Percentiles rank a stretch among this genome's conserved stretches.
Conservation (phyloP, 2,329 filamentous ascomycete genomes). For the Paraphoma sp. region DNA sequence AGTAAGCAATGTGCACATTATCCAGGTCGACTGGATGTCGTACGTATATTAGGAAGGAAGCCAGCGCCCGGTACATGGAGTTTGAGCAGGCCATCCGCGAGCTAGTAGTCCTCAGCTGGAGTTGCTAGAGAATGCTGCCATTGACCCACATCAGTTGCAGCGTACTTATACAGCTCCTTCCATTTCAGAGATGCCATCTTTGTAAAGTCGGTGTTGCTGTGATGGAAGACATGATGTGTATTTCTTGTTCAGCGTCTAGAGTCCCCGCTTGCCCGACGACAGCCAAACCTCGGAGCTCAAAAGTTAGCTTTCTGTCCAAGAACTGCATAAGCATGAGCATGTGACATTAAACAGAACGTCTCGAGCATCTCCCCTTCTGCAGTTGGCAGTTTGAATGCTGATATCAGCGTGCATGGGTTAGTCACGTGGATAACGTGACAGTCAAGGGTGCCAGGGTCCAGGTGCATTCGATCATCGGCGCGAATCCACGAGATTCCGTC, state of each 20-base stretch:
- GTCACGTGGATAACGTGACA: constrained; percentile 11
- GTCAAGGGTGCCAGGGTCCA: constrained; percentile 16
- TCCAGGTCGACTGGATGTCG: constrained; percentile 19
- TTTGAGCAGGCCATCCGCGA: constrained; percentile 74
- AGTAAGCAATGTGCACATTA: not conserved
- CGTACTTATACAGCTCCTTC: constrained; percentile 41
- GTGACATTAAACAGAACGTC: too few relatives aligned
- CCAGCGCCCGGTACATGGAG: constrained; percentile 71
- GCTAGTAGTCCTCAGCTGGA: constrained; percentile 24
- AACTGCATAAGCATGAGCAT: too few relatives aligned
- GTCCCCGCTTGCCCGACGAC: too few relatives aligned
- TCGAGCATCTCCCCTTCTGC: too few relatives aligned
- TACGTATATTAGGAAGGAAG: constrained; percentile 69
- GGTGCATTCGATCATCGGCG: constrained; percentile 22
- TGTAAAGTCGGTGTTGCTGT: not conserved
- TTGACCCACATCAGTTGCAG: constrained; percentile 41
- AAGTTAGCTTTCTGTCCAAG: too few relatives aligned
- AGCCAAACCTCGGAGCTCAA: too few relatives aligned
- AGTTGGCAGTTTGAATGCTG: too few relatives aligned
- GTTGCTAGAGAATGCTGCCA: not conserved
- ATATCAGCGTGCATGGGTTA: not conserved
- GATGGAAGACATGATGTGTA: too few relatives aligned
- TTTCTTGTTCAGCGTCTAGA: too few relatives aligned
- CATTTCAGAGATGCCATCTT: constrained; percentile 35
- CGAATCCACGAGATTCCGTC: constrained; percentile 25